Conservation (phyloP, 805 yeast species). For the Cyberlindnera meyerae region DNA sequence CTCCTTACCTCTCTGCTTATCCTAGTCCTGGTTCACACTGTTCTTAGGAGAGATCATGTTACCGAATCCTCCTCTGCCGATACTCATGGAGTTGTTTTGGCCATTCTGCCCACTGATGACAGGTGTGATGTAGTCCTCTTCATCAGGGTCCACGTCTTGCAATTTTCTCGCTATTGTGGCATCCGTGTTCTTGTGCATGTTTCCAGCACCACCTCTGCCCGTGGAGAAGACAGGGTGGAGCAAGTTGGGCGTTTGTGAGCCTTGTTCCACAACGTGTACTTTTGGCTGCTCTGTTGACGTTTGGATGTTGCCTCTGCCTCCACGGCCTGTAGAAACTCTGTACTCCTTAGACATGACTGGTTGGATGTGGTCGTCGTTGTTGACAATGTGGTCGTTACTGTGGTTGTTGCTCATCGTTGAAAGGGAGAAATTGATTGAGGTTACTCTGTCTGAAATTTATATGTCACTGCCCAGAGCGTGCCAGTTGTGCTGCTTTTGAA, state of each 20-base stretch:
- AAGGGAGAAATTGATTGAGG: too few relatives aligned
- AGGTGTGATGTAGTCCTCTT: slow-evolving; percentile 36
- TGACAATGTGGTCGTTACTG: too few relatives aligned
- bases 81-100: slow-evolving; percentile 27
- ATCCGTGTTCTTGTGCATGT: slow-evolving; percentile 61
- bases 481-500: too few relatives aligned
- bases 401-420: too few relatives aligned
- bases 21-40: slow-evolving; percentile 22
- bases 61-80: slow-evolving; percentile 67
- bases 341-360: slow-evolving; percentile 21
- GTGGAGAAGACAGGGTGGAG: slow-evolving; percentile 55
- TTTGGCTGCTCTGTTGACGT: slow-evolving; percentile 39
- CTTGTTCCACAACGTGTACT: slow-evolving; percentile 53
- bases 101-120: slow-evolving; percentile 33
- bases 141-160: slow-evolving; percentile 56
- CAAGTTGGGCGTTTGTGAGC: slow-evolving; percentile 57
- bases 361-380: too few relatives aligned
- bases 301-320: slow-evolving; percentile 71
- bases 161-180: slow-evolving; percentile 54
- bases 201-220: slow-evolving; percentile 79
- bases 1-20: slow-evolving; percentile 18
- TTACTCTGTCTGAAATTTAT: too few relatives aligned
- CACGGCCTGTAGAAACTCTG: slow-evolving; percentile 68
- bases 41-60: slow-evolving; percentile 42
- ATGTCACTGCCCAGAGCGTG: too few relatives aligned